Percentiles rank a stretch among this genome's conserved stretches.
Evolutionary conservation across 305 asterid species (phyloP).

Genomic region (Fraxinus greggii): DNA sequence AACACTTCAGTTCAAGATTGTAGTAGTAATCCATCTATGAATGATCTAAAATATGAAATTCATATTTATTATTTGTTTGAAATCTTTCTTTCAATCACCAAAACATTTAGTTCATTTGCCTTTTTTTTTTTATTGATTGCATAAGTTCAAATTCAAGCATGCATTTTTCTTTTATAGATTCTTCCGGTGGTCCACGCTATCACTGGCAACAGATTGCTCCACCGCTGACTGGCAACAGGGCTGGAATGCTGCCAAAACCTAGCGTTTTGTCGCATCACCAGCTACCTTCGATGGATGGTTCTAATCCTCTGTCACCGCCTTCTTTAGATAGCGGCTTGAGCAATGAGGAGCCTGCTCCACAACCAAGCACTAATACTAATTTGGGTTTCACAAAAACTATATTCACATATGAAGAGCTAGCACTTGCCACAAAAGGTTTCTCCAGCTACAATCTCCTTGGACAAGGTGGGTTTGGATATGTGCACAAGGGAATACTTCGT

Average conservation of each 20-base stretch:
- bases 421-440: slow-evolving; percentile 60
- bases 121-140: slow-evolving; percentile 10
- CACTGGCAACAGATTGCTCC: slow-evolving; percentile 18
- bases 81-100: neutral
- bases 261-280: slow-evolving; percentile 30
- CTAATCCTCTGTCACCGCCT: slow-evolving; percentile 36
- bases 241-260: slow-evolving; percentile 31
- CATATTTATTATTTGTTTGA: neutral
- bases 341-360: slow-evolving; percentile 33
- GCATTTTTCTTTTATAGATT: slow-evolving; percentile 34
- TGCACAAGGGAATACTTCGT: slow-evolving; percentile 68
- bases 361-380: slow-evolving; percentile 24
- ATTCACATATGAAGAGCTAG: slow-evolving; percentile 75
- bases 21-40: neutral
- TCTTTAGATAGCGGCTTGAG: slow-evolving; percentile 39
- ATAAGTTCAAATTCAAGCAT: neutral
- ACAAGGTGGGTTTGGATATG: slow-evolving; percentile 88
- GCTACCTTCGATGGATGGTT: slow-evolving; percentile 39
- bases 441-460: slow-evolving; percentile 61
- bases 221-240: slow-evolving; percentile 30
- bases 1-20: slow-evolving; percentile 1
- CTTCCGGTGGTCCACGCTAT: slow-evolving; percentile 33
- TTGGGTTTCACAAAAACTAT: slow-evolving; percentile 37
- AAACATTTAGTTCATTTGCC: neutral
- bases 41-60: neutral